Conservation (phyloP, 108 stramenopile species). For the Aurantiochytrium sp. region DNA sequence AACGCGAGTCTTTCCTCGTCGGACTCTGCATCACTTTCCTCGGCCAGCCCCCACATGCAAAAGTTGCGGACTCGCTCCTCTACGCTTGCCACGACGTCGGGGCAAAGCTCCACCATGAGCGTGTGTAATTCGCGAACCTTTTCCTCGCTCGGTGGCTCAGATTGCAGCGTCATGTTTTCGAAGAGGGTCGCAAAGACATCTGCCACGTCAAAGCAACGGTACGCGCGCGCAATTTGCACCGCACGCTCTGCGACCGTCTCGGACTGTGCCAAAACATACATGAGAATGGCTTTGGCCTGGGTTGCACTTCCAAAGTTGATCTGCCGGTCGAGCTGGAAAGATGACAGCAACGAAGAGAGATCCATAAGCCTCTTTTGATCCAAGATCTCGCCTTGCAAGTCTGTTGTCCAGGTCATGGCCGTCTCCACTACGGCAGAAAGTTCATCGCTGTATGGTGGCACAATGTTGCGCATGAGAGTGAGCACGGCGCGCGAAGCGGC, state of each 20-base stretch:
- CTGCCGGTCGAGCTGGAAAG: not conserved
- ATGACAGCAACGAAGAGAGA: not conserved
- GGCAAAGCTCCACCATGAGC: not conserved
- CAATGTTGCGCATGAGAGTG: not conserved
- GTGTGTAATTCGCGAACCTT: not conserved
- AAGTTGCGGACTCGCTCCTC: not conserved
- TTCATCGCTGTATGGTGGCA: conserved; percentile 10
- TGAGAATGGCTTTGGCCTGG: not conserved
- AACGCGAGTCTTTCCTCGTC: not conserved
- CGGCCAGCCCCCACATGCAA: not conserved
- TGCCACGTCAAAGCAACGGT: not conserved
- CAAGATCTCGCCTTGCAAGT: not conserved
- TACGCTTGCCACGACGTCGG: not conserved
- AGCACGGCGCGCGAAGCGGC: not conserved
- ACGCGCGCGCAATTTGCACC: not conserved
- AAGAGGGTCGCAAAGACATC: not conserved
- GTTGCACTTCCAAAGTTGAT: not conserved
- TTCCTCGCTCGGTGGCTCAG: not conserved
- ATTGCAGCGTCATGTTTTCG: not conserved
- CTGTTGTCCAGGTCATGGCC: not conserved
- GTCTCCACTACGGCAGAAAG: not conserved
- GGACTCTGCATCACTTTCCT: not conserved
- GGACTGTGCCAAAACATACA: not conserved
- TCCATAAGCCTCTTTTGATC: not conserved
- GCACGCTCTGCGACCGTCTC: not conserved